Evolutionary conservation across 2,329 filamentous ascomycete genomes (phyloP), one percentile per base, ranked within the genome.

Genomic region (Fonsecaea pugnacius): DNA sequence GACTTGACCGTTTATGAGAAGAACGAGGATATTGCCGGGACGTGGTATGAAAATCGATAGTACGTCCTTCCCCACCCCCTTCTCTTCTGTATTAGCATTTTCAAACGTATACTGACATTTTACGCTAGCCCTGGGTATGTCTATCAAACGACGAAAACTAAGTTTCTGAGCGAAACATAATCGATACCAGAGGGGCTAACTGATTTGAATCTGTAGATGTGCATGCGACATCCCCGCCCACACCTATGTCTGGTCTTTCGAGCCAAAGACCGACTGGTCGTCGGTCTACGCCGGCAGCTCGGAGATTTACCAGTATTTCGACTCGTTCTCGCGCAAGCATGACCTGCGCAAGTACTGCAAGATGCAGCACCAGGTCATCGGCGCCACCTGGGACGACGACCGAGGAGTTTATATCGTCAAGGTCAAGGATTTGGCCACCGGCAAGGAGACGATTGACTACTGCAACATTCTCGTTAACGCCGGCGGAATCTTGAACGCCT

Each of bases 241-340:
- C 72, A 87, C 87, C 24, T 91, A 91, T 69, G 88, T 91, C 71
- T 84, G 84, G 7, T 87, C 85, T 0, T 91, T 90, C 72, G 80
- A 82, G 6, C 87, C 88, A 0, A 91, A 91, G 64, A 84, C 82
- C 0, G 81, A 89, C 69, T 92, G 89, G 89, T 83, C 82, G 0
- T 86, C 90, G 69, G 81, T 87, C 62, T 91, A 90, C 71, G 84
- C 89, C 0, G 84, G 85, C 43, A 89, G 88, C 0, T 73, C 77
- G 3, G 89, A 91, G 73, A 91, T 92, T 64, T 78, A 81, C 9
- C 81, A 85, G 12, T 92, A 92, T 72, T 88, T 88, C 86, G 82
- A 89, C 69, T 74, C 75, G 0, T 75, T 90, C 4, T 87, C 88
- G 0, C 78, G 78, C 7, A 89, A 91, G 69, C 83, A 91, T 72